Evolutionary conservation across 2,329 filamentous ascomycete species (phyloP).

Genomic region (Botrytis paeoniae): DNA sequence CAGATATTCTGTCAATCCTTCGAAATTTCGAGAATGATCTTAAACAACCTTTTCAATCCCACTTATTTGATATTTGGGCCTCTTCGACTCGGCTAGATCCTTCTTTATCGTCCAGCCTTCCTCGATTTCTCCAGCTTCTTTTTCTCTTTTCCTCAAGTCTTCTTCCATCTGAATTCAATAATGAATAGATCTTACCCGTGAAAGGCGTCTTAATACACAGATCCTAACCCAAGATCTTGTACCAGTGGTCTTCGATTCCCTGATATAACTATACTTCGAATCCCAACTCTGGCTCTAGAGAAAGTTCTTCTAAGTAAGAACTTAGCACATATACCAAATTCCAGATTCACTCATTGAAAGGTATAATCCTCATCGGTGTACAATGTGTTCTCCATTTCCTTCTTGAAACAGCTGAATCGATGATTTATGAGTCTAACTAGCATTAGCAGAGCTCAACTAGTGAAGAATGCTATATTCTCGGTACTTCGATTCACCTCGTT

Average conservation of each 20-base stretch:
- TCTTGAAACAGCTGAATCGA: rapidly evolving
- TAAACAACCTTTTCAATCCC: too few relatives aligned
- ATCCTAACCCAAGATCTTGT: background rate
- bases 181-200: background rate
- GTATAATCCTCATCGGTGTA: background rate
- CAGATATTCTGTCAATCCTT: rapidly evolving
- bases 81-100: background rate
- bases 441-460: background rate
- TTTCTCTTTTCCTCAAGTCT: background rate
- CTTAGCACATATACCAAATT: background rate
- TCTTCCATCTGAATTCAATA: background rate
- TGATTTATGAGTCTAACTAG: rapidly evolving
- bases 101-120: background rate
- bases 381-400: background rate
- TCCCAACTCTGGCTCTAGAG: background rate
- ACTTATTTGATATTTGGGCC: background rate
- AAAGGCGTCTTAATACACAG: rapidly evolving
- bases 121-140: background rate
- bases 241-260: background rate
- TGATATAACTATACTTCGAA: background rate
- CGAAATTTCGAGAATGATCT: background rate
- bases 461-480: background rate
- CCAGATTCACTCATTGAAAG: background rate
- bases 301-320: background rate
- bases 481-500: background rate